These are phyloP conservation scores for Trichophyton rubrum DNA, from an alignment of 2,329 filamentous ascomycete genomes.

Conservation along the genomic window DNA sequence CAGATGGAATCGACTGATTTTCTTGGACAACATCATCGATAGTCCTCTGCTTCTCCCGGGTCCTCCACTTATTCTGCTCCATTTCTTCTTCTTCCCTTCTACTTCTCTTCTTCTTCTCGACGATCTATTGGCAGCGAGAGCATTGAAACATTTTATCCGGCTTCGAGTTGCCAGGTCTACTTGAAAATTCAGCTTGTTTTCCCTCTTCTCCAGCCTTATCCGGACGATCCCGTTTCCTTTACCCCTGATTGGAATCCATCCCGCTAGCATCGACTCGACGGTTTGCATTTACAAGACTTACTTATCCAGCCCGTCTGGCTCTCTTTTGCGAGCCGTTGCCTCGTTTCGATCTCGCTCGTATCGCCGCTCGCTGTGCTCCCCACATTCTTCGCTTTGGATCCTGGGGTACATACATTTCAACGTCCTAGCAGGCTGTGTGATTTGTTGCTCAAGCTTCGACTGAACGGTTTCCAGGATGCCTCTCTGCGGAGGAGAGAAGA, in stretches of 20 bases:
- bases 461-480: conserved; percentile 23
- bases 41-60: neutral
- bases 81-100: neutral
- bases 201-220: neutral
- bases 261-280: neutral
- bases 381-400: neutral
- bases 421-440: too few relatives aligned
- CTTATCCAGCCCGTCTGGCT: neutral
- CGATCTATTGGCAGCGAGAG: too few relatives aligned
- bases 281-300: neutral
- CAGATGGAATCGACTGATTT: neutral
- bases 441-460: too few relatives aligned
- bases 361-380: neutral
- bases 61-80: neutral
- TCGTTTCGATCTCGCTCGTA: neutral
- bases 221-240: neutral
- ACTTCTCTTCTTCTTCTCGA: neutral
- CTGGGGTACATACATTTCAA: neutral
- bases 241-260: neutral
- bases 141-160: too few relatives aligned
- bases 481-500: conserved; percentile 62
- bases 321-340: neutral
- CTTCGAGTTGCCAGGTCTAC: too few relatives aligned
- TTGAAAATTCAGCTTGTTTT: neutral
- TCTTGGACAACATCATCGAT: conserved; percentile 3